Percentiles rank a stretch among this genome's conserved stretches.
phyloP scores from a whole-genome alignment of 1,284 basidiomycete genomes.

The Pseudozyma tsukubaensis region DNA sequence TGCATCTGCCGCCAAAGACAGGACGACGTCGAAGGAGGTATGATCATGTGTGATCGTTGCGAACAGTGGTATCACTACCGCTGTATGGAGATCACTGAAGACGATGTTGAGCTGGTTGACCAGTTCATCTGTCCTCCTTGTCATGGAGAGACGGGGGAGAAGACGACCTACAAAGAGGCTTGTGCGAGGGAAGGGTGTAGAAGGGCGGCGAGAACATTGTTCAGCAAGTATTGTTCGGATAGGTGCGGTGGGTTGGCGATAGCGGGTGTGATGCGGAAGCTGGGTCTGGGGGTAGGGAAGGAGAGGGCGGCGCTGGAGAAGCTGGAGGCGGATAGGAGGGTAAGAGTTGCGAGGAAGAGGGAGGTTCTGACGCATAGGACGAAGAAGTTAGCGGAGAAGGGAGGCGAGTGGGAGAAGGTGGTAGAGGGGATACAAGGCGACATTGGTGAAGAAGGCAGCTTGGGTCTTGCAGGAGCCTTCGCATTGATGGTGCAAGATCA shows the following conservation, averaged over 20 bases:
- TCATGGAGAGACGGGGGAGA: conserved; percentile 30
- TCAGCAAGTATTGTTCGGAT: conserved; percentile 62
- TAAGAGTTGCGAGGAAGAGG: conserved; percentile 15
- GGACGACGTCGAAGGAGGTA: conserved; percentile 58
- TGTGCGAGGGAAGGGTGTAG: conserved; percentile 45
- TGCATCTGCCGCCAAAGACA: conserved; percentile 50
- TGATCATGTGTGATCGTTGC: conserved; percentile 64
- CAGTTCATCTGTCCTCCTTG: conserved; percentile 59
- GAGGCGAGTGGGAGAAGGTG: conserved; percentile 7
- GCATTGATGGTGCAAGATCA: conserved; percentile 1
- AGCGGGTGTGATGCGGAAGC: conserved; percentile 17
- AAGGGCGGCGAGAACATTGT: conserved; percentile 43
- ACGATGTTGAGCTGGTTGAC: conserved; percentile 55
- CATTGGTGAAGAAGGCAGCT: background rate
- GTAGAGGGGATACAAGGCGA: background rate
- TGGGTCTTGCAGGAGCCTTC: conserved; percentile 15
- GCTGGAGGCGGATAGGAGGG: conserved; percentile 18
- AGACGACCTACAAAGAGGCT: conserved; percentile 54
- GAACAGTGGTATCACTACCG: conserved; percentile 63
- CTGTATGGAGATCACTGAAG: conserved; percentile 54
- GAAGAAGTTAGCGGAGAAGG: background rate
- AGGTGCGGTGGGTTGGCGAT: conserved; percentile 51
- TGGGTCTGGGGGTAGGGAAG: conserved; percentile 17
- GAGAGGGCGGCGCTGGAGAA: conserved; percentile 5
- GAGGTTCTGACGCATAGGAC: conserved; percentile 17